Percentiles rank a stretch among this genome's conserved stretches.
These are phyloP conservation scores for Rhododendron simsii DNA, from an alignment of 148 eudicot genomes.

Conservation along the genomic window DNA sequence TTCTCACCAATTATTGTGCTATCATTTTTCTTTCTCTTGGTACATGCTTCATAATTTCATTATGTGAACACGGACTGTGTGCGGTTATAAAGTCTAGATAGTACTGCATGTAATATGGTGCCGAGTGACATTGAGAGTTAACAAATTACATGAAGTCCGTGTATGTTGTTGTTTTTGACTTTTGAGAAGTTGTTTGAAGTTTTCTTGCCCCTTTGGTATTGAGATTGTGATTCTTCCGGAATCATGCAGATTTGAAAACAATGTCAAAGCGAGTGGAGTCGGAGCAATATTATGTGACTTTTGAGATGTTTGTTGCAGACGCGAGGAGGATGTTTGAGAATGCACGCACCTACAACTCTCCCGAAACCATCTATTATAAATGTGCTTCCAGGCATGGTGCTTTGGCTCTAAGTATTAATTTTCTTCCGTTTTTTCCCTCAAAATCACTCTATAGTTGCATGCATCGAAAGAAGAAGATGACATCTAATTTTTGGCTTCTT, in stretches of 20 bases:
- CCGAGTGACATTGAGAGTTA: background rate
- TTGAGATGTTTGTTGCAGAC: conserved; percentile 94
- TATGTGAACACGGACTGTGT: background rate
- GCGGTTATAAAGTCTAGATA: background rate
- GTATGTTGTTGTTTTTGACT: background rate
- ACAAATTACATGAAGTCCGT: background rate
- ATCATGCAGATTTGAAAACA: conserved; percentile 69
- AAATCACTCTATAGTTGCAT: background rate
- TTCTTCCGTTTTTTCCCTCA: background rate
- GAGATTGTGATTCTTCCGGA: background rate
- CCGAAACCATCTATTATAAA: conserved; percentile 87
- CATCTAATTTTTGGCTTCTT: conserved; percentile 11
- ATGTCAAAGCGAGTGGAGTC: conserved; percentile 92
- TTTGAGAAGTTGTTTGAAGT: background rate
- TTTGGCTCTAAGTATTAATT: background rate
- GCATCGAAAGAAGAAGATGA: background rate
- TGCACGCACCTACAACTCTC: conserved; percentile 90
- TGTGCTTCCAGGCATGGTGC: conserved; percentile 73
- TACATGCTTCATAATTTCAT: background rate
- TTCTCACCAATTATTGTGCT: background rate
- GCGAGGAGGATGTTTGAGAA: conserved; percentile 81
- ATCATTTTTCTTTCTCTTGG: too few relatives aligned
- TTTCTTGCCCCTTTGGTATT: background rate
- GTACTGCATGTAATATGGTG: background rate
- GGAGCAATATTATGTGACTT: conserved; percentile 76